These are phyloP conservation scores for Chimonanthus praecox DNA, from an alignment of 164 flowering plant genomes.

Conservation along the genomic window DNA sequence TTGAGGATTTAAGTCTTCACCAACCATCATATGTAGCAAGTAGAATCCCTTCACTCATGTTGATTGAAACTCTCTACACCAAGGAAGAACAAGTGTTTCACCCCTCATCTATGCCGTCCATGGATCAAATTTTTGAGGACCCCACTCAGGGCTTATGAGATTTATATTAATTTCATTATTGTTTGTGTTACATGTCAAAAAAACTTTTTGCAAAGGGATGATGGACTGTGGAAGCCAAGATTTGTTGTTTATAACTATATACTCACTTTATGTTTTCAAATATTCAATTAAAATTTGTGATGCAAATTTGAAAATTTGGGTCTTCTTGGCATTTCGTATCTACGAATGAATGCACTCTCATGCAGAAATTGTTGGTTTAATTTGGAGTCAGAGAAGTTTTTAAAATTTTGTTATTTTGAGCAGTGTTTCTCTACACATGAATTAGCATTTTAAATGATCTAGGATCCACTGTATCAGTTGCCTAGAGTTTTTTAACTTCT, in stretches of 20 bases:
- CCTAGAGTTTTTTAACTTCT: not conserved
- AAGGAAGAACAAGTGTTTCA: too few species aligned
- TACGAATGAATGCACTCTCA: not conserved
- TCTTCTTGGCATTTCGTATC: not conserved
- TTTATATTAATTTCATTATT: too few species aligned
- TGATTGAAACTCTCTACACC: too few species aligned
- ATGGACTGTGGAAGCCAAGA: not conserved
- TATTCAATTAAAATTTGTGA: not conserved
- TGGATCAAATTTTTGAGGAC: too few species aligned
- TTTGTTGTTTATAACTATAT: not conserved
- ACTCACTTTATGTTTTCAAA: not conserved
- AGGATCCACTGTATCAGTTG: not conserved
- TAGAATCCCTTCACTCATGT: too few species aligned
- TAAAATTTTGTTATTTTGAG: not conserved
- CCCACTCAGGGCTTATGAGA: too few species aligned
- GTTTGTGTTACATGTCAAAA: too few species aligned
- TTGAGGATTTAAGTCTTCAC: too few species aligned
- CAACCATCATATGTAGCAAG: too few species aligned
- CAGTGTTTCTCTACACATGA: not conserved
- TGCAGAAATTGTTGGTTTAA: not conserved
- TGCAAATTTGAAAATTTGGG: not conserved
- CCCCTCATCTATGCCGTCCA: too few species aligned
- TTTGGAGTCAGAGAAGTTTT: not conserved
- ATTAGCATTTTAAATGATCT: not conserved
- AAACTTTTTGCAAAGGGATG: too few species aligned